Base-by-base conservation (phyloP, 2,329 filamentous ascomycete genomes). In the Fusarium subtropicale region DNA sequence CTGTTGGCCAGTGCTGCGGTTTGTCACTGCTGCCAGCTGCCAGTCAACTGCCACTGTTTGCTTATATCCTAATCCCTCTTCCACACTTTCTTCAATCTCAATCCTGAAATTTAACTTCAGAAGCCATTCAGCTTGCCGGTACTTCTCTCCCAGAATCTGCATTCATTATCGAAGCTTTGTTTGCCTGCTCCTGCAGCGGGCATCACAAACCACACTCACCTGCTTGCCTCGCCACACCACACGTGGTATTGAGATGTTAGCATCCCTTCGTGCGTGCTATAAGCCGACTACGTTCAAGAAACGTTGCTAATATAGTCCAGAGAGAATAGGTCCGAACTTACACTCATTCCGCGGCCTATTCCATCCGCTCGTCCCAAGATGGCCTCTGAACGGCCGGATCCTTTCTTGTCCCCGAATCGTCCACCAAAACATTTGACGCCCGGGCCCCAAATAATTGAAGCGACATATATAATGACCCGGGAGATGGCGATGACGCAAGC, bases 401-500 rank as follows among this genome's bases (percentile, higher is more conserved):
- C 13, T 39, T 20, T 39, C 7, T 39, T n/a, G 36, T 22, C 36
- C 2, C n/a, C n/a, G 15, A 20, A 39, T n/a, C n/a, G 18, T 20
- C 3, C 36, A 12, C n/a, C 12, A 15, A n/a, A 11, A 22, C n/a
- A n/a, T 12, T 39, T 15, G n/a, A 20, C n/a, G 13, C 36, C 36
- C 5, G 30, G 48, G 1, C 31, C 44, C 7, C 45, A 22, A 5
- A 20, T 59, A 4, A 47, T 59, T 2, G 46, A 42, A n/a, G 55
- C 30, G 1, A 54, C 47, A 2, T 63, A 44, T 3, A 10, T 61
- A 1, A 58, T 58, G 52, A 63, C 42, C 1, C 16, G 62, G 1
- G 51, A 63, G 12, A 34, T 18, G n/a, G 53, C 58, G 1, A 57
- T 57, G 34, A 7, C 20, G 7, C 5, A 45, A 6, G 60, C 60